Conservation (phyloP, 31 red algal genomes). For the Asparagopsis taxiformis region DNA sequence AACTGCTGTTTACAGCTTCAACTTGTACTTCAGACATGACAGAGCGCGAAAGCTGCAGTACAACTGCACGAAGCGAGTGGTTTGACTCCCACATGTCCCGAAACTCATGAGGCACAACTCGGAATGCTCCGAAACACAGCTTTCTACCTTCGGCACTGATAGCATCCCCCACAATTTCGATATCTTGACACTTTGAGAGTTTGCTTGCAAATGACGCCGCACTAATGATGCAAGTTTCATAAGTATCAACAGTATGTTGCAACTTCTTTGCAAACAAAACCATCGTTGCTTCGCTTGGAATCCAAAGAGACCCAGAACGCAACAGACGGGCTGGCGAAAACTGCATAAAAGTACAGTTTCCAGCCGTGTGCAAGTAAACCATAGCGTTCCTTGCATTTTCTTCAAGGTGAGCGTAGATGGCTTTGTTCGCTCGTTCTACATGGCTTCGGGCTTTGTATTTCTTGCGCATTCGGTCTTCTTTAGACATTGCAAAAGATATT, state of each 20-base stretch:
- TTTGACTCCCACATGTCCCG: slow-evolving; percentile 12
- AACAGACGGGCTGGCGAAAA: slow-evolving; percentile 49
- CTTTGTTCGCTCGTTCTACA: slow-evolving; percentile 19
- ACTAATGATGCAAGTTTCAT: slow-evolving; percentile 30
- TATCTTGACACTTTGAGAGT: slow-evolving; percentile 15
- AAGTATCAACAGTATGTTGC: slow-evolving; percentile 26
- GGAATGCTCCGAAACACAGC: slow-evolving; percentile 44
- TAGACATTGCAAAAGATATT: slow-evolving; percentile 34
- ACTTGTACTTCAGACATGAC: slow-evolving; percentile 3
- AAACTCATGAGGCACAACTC: slow-evolving; percentile 33
- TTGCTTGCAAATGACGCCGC: slow-evolving; percentile 24
- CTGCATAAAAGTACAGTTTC: slow-evolving; percentile 20
- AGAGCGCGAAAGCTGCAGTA: neutral
- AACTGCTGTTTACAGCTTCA: too few relatives aligned
- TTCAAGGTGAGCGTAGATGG: slow-evolving; percentile 13
- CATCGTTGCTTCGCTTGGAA: slow-evolving; percentile 17
- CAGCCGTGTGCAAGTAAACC: slow-evolving; percentile 10
- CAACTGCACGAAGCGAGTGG: neutral
- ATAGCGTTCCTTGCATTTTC: neutral
- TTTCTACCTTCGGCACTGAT: slow-evolving; percentile 1
- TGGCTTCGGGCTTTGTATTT: slow-evolving; percentile 1
- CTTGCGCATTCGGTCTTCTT: slow-evolving; percentile 16
- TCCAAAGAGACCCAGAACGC: slow-evolving; percentile 15
- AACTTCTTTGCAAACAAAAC: slow-evolving; percentile 4
- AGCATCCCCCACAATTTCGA: slow-evolving; percentile 13